These are phyloP conservation scores for Suillus spraguei DNA, from an alignment of 768 basidiomycete genomes.

Conservation along the genomic window DNA sequence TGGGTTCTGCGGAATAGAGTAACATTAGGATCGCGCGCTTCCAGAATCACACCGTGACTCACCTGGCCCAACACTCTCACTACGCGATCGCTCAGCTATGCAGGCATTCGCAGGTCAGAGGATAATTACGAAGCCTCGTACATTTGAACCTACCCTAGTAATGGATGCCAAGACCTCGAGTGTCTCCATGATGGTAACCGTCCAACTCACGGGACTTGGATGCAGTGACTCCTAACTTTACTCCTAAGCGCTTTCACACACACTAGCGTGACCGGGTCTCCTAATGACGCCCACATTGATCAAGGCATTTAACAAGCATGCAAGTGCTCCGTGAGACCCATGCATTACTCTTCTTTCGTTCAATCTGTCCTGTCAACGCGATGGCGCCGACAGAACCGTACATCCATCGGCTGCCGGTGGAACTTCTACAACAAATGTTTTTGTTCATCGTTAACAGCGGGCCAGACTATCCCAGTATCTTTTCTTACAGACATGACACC, in stretches of 20 bases:
- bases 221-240: too few relatives aligned
- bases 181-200: conserved; percentile 44
- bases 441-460: not conserved
- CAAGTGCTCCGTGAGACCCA: not conserved
- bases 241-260: too few relatives aligned
- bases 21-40: not conserved
- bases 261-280: not conserved
- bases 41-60: conserved; percentile 16
- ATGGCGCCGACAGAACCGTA: not conserved
- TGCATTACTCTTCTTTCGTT: not conserved
- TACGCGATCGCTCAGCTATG: conserved; percentile 68
- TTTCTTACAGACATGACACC: not conserved
- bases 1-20: conserved; percentile 61
- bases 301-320: not conserved
- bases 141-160: conserved; percentile 45
- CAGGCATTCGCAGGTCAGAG: not conserved
- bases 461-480: not conserved
- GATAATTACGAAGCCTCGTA: conserved; percentile 2
- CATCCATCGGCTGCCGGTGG: not conserved
- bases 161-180: conserved; percentile 55
- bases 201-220: not conserved
- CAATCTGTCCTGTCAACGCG: not conserved
- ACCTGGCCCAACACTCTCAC: conserved; percentile 80
- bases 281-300: not conserved
- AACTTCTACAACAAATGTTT: not conserved